Evolutionary conservation across 2,329 filamentous ascomycete species (phyloP).

Genomic region (Elsinoe batatas): DNA sequence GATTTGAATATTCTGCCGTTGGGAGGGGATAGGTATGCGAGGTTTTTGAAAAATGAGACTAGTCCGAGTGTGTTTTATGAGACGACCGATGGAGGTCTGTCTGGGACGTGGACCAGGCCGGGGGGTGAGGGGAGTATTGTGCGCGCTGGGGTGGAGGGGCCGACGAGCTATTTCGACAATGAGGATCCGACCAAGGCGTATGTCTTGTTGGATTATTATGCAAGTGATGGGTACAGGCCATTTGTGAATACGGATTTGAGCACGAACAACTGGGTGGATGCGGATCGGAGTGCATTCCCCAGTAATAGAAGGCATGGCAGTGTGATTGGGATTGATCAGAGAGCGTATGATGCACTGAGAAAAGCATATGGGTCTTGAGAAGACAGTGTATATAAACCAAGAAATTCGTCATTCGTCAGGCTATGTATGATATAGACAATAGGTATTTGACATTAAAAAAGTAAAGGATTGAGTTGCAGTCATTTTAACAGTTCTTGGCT

Average conservation of each 20-base stretch:
- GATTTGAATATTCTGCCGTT: slow-evolving; percentile 48
- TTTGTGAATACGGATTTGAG: slow-evolving; percentile 5
- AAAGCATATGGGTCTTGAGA: slow-evolving; percentile 1
- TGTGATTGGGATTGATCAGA: slow-evolving; percentile 11
- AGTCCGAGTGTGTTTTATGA: slow-evolving; percentile 45
- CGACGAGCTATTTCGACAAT: slow-evolving; percentile 12
- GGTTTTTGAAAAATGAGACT: slow-evolving; percentile 48
- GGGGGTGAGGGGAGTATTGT: slow-evolving; percentile 1
- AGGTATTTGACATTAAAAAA: neutral
- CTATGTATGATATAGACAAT: neutral
- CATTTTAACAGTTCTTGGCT: slow-evolving; percentile 14
- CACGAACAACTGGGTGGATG: neutral
- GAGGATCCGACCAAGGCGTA: slow-evolving; percentile 9
- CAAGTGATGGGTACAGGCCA: slow-evolving; percentile 7
- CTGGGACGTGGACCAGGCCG: slow-evolving; percentile 38
- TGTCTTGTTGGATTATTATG: slow-evolving; percentile 12
- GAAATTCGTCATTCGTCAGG: neutral
- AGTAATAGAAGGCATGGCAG: slow-evolving; percentile 9
- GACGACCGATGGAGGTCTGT: slow-evolving; percentile 39
- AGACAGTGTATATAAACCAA: neutral
- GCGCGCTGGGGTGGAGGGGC: neutral
- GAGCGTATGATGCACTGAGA: slow-evolving; percentile 10
- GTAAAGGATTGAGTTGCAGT: neutral
- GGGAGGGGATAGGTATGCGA: slow-evolving; percentile 33
- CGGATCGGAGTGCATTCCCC: slow-evolving; percentile 1